Percentiles rank a stretch among this genome's conserved stretches.
phyloP scores from a whole-genome alignment of 805 yeast genomes.

The baker's yeast (Saccharomyces cerevisiae) region DNA sequence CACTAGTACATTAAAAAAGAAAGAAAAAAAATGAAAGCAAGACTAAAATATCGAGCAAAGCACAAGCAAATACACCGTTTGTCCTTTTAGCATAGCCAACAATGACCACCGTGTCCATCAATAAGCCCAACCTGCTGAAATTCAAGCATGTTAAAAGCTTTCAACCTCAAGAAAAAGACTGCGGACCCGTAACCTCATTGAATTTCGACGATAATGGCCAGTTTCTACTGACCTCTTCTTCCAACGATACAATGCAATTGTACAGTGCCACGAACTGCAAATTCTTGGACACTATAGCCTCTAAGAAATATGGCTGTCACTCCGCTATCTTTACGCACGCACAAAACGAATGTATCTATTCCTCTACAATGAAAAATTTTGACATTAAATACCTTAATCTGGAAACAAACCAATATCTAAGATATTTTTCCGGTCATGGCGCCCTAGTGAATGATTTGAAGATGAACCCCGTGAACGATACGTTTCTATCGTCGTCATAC shows the following conservation, averaged over 20 bases:
- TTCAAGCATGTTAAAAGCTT: conserved; percentile 43
- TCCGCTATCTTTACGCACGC: conserved; percentile 76
- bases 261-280: conserved; percentile 71
- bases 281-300: conserved; percentile 57
- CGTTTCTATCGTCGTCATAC: conserved; percentile 55
- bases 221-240: conserved; percentile 63
- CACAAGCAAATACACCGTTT: not conserved
- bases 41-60: not conserved
- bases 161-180: conserved; percentile 38
- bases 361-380: conserved; percentile 74
- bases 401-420: conserved; percentile 66
- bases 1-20: not conserved
- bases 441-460: conserved; percentile 66
- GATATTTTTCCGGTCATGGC: conserved; percentile 85
- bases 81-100: not conserved
- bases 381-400: conserved; percentile 68
- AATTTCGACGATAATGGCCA: conserved; percentile 83
- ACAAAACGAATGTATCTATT: conserved; percentile 64
- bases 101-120: conserved; percentile 12
- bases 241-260: conserved; percentile 74
- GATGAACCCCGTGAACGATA: conserved; percentile 61
- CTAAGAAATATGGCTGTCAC: conserved; percentile 89
- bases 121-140: conserved; percentile 21
- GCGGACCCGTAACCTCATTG: conserved; percentile 54
- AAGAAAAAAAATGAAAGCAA: not conserved